These are phyloP conservation scores for Brachypodium distachyon DNA, from an alignment of 202 grass and related monocot genomes.

Conservation along the genomic window DNA sequence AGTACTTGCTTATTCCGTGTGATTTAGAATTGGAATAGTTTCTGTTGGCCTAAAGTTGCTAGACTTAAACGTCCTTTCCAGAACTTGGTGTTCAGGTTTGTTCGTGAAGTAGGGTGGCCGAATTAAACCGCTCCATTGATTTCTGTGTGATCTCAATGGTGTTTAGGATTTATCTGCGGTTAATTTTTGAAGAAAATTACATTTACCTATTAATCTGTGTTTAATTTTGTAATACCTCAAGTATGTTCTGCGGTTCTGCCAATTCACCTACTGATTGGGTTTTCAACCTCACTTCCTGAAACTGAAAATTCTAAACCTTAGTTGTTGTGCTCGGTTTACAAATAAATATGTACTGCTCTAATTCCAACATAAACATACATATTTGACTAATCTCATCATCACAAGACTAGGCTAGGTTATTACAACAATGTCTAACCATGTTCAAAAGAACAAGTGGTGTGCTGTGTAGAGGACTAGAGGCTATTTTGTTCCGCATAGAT, in stretches of 20 bases:
- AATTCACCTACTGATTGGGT: background rate
- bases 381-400: background rate
- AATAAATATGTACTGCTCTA: background rate
- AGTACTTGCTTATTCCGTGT: background rate
- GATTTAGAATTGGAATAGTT: background rate
- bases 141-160: background rate
- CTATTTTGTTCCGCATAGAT: constrained; percentile 2
- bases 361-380: background rate
- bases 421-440: background rate
- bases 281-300: background rate
- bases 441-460: background rate
- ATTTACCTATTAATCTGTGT: background rate
- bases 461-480: background rate
- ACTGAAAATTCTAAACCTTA: background rate
- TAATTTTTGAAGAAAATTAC: background rate
- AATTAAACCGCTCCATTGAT: background rate
- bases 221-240: background rate
- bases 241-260: background rate
- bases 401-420: background rate
- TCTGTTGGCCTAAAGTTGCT: constrained; percentile 7
- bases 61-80: background rate
- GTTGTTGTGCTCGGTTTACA: background rate
- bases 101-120: background rate
- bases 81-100: background rate
- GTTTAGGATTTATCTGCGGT: background rate